Percentiles rank a stretch among this genome's conserved stretches.
Conservation (phyloP, 2,329 filamentous ascomycete genomes). For the Purpureocillium lavendulum region DNA sequence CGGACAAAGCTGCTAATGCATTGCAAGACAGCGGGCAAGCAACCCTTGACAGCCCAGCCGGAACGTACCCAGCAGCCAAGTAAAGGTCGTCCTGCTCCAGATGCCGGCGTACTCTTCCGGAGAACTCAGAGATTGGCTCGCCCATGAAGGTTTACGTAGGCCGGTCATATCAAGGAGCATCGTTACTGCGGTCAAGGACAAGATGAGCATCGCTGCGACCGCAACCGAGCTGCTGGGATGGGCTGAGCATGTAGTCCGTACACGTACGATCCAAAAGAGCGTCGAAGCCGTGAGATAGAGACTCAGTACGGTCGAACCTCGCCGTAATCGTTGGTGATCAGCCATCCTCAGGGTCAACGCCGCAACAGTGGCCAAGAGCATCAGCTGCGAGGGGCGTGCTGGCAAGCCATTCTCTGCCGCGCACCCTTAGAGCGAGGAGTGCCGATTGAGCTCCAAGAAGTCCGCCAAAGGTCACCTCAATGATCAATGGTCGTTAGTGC, state of each 20-base stretch:
- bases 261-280: not conserved
- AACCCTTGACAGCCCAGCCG: not conserved
- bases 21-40: too few species aligned
- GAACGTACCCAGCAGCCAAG: not conserved
- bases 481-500: too few species aligned
- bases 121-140: not conserved
- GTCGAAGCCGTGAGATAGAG: not conserved
- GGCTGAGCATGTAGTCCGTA: not conserved
- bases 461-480: too few species aligned
- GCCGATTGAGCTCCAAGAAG: too few species aligned
- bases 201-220: not conserved
- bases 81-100: not conserved
- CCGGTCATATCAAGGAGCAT: not conserved
- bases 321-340: not conserved
- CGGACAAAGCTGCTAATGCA: too few species aligned
- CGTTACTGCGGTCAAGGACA: not conserved
- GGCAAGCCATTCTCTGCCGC: too few species aligned
- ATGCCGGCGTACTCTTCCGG: not conserved
- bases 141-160: too few species aligned
- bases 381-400: not conserved
- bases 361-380: not conserved
- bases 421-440: too few species aligned
- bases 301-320: not conserved
- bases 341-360: too few species aligned
- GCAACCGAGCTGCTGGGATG: too few species aligned